Conservation (phyloP, 75 land plant species). For the Pinus tabuliformis region DNA sequence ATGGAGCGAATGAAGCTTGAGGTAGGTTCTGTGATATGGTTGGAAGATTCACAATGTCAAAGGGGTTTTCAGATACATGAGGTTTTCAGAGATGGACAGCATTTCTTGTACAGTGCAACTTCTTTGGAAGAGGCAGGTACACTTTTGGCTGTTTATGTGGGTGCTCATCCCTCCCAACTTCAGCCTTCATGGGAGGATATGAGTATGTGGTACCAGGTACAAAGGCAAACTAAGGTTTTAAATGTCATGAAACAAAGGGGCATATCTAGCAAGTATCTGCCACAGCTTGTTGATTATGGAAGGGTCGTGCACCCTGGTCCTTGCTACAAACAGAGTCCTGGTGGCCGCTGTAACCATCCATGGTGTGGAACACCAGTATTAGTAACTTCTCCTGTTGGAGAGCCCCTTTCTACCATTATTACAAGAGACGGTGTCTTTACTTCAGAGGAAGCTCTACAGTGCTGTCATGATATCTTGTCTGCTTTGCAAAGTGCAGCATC, state of each 20-base stretch:
- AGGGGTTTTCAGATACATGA: constrained; percentile 59
- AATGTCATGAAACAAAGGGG: constrained; percentile 70
- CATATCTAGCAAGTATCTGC: constrained; percentile 71
- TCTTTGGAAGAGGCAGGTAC: constrained; percentile 60
- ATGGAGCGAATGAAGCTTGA: constrained; percentile 44
- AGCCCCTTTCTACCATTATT: constrained; percentile 47
- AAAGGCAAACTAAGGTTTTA: constrained; percentile 77
- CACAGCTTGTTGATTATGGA: constrained; percentile 82
- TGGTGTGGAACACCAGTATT: constrained; percentile 86
- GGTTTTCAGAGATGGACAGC: constrained; percentile 31
- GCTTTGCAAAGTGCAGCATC: constrained; percentile 45
- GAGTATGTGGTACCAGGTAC: constrained; percentile 84
- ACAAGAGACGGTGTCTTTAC: constrained; percentile 36
- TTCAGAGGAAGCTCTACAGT: constrained; percentile 49
- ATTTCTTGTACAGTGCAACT: constrained; percentile 50
- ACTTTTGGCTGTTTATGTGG: constrained; percentile 57
- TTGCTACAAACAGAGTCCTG: constrained; percentile 53
- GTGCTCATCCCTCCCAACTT: constrained; percentile 68
- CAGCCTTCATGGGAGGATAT: constrained; percentile 85
- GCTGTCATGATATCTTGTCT: constrained; percentile 66
- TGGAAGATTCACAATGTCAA: constrained; percentile 64
- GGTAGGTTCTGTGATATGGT: constrained; percentile 58
- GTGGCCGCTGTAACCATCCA: constrained; percentile 69
- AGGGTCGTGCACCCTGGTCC: constrained; percentile 85
- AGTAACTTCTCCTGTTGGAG: constrained; percentile 71